Percentiles rank a stretch among this genome's conserved stretches.
phyloP scores from a whole-genome alignment of 768 basidiomycete species.

The Albatrellus ellisii region DNA sequence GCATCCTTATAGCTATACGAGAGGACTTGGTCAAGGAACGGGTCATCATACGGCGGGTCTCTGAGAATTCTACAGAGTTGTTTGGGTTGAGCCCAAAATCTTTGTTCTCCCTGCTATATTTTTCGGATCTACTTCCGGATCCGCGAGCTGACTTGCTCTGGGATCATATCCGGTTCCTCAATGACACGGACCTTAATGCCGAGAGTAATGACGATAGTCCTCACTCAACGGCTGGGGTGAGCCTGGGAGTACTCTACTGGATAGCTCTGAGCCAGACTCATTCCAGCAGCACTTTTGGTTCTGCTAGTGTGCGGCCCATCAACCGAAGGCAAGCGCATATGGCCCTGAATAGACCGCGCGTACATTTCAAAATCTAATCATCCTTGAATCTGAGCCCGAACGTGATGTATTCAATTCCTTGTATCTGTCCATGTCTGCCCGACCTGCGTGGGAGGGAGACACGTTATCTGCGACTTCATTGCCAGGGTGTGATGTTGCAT shows the following conservation, averaged over 20 bases:
- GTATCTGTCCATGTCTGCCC: conserved; percentile 30
- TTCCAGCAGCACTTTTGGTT: conserved; percentile 38
- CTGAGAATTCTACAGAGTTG: conserved; percentile 71
- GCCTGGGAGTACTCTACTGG: conserved; percentile 35
- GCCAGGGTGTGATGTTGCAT: conserved; percentile 6
- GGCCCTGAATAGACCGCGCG: background rate
- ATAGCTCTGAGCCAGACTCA: conserved; percentile 16
- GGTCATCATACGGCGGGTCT: conserved; percentile 61
- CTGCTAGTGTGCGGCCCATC: conserved; percentile 59
- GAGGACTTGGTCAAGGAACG: conserved; percentile 38
- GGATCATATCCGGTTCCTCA: conserved; percentile 61
- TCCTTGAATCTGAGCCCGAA: conserved; percentile 76
- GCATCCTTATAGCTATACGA: conserved; percentile 64
- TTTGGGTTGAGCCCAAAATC: conserved; percentile 59
- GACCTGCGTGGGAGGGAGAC: conserved; percentile 1
- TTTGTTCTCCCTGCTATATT: conserved; percentile 60
- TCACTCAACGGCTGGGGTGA: conserved; percentile 60
- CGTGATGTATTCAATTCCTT: conserved; percentile 57
- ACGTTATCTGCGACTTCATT: conserved; percentile 16
- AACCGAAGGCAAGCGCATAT: conserved; percentile 22
- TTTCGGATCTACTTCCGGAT: conserved; percentile 56
- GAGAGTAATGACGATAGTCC: conserved; percentile 35
- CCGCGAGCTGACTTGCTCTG: conserved; percentile 52
- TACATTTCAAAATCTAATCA: conserved; percentile 29
- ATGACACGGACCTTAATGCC: conserved; percentile 29